Evolutionary conservation across 2,329 filamentous ascomycete species (phyloP), one percentile per base, ranked within the genome.

Genomic region (Fusarium avenaceum): DNA sequence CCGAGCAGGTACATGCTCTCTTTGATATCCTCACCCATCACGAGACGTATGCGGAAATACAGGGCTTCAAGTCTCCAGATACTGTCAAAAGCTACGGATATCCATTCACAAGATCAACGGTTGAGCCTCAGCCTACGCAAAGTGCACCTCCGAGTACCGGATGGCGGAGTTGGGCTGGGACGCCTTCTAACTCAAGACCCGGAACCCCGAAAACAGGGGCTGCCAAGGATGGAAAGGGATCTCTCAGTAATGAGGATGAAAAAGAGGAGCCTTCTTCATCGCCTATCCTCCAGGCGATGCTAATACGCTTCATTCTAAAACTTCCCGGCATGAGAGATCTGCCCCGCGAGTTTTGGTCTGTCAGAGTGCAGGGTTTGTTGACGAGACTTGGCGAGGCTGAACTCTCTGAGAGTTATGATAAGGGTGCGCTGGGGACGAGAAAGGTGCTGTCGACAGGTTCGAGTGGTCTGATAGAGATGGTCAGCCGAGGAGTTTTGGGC

Each of bases 401-500:
- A 50, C 81, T 95, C 32, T 93, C 90, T 2, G 92, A 95, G 77
- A 93, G 90, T 75, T 95, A 94, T 73, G 92, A 95, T 76, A 93
- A 93, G 77, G 92, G 90, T 15, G 84, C 88, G 1, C 79, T 95
- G 69, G 92, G 92, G 1, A 89, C 89, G 61, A 84, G 92, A 51
- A 94, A 93, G 80, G 92, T 90, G 20, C 79, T 95, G 48, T 87
- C 92, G 1, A 93, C 92, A 8, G 91, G 90, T 0, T 84, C 89
- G 11, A 90, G 90, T 35, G 87, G 88, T 8, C 77, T 94, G 57
- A 83, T 92, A 54, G 92, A 94, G 78, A 88, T 89, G 74, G 80
- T 92, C 14, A 88, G 87, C 1, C 81, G 91, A 63, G 92, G 90
- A 8, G 82, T 87, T 33, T 78, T 93, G 15, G 90, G 87, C 1